Base-by-base conservation (phyloP, 164 flowering plant genomes). In the Vitis riparia region DNA sequence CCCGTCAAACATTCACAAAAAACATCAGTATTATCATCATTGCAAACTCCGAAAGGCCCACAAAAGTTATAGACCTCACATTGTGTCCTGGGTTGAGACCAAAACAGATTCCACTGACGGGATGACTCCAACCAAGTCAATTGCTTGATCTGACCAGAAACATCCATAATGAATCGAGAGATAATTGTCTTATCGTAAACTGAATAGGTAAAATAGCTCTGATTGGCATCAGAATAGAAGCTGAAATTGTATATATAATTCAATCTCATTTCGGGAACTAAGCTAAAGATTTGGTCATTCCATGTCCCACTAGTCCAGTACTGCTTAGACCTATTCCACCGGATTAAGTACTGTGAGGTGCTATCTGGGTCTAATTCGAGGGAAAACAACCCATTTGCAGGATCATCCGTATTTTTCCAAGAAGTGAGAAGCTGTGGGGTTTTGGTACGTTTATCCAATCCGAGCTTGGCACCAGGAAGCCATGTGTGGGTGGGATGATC, bases 361-460 rank as follows among this genome's bases (percentile, higher is more conserved):
- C 68, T 80, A 77, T 59, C 50, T 2, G 83, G 85, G 47, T 83
- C 85, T 0, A 86, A 65, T 76, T 84, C 83, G 6, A 87, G 73
- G 15, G 85, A 72, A 74, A 73, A 91, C 0, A 76, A 75, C 55
- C 97, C 97, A 0, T 83, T 73, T 6, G 89, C 77, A 9, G 97
- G 97, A 77, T 91, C 87, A 1, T 86, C 85, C 5, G 37, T 2
- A 52, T 73, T 91, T 59, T 71, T 91, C 94, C 94, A 91, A 7
- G 91, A 83, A 59, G 78, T 85, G 3, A 89, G 75, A 9, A 17
- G 64, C 37, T 81, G 82, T 23, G 10, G 67, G n/a, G 9, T 30
- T 2, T 76, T 73, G 17, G 83, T 85, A 1, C 2, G 52, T 50
- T 76, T 82, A 37, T 89, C 65, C 14, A 69, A 52, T 32, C 80